Evolutionary conservation across 2,329 filamentous ascomycete genomes (phyloP).

Genomic region (Phaeosphaeriaceae sp.): DNA sequence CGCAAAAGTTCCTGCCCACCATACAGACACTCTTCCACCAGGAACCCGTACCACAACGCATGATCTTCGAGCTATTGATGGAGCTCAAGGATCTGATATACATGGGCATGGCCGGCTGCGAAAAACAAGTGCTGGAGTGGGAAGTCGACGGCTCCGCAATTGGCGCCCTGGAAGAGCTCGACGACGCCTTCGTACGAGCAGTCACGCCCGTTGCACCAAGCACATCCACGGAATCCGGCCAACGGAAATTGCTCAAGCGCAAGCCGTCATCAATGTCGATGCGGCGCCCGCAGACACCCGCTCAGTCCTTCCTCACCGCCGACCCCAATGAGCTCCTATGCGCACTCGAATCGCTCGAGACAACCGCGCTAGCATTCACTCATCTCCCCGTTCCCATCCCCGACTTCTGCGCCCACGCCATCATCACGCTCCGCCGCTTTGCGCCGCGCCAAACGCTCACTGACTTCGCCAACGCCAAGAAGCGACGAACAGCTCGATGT

Average conservation of each 20-base stretch:
- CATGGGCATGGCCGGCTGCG: conserved; percentile 34
- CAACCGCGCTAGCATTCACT: conserved; percentile 36
- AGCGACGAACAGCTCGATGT: conserved; percentile 24
- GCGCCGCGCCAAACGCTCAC: conserved; percentile 32
- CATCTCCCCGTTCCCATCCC: conserved; percentile 32
- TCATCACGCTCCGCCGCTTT: conserved; percentile 39
- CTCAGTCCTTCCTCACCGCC: conserved; percentile 29
- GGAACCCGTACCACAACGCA: conserved; percentile 38
- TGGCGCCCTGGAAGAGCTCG: conserved; percentile 38
- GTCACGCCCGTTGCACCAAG: conserved; percentile 22
- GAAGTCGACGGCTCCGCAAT: conserved; percentile 12
- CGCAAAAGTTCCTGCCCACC: conserved; percentile 39
- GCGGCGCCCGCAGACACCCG: conserved; percentile 5
- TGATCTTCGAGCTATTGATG: conserved; percentile 46
- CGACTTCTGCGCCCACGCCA: conserved; percentile 42
- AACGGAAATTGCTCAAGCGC: conserved; percentile 19
- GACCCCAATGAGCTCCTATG: conserved; percentile 34
- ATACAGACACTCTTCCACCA: conserved; percentile 44
- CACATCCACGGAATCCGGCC: conserved; percentile 12
- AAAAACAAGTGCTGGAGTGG: conserved; percentile 19
- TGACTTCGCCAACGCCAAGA: conserved; percentile 31
- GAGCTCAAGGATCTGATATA: conserved; percentile 44
- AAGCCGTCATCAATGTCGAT: conserved; percentile 24
- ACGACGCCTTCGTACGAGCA: conserved; percentile 34
- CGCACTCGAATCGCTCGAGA: conserved; percentile 44